phyloP scores from a whole-genome alignment of 2,329 filamentous ascomycete genomes.

The Thelonectria olida region DNA sequence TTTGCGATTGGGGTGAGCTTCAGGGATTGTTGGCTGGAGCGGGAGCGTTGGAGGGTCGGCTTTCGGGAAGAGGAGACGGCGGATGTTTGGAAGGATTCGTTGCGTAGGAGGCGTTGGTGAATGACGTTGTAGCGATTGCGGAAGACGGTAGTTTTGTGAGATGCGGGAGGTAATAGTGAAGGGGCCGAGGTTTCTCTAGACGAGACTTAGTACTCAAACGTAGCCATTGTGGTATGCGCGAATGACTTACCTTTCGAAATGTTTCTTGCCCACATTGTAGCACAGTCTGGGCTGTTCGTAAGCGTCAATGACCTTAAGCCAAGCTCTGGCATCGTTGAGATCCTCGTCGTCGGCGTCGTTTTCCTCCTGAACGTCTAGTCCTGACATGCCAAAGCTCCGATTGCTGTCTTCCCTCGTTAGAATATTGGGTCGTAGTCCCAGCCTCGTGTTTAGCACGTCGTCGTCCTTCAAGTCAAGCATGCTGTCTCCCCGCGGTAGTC shows the following conservation, averaged over 20 bases:
- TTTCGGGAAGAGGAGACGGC: conserved; percentile 70
- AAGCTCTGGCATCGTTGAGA: conserved; percentile 76
- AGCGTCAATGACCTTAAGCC: conserved; percentile 84
- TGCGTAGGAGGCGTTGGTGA: conserved; percentile 89
- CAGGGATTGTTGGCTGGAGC: conserved; percentile 75
- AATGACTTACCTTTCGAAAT: conserved; percentile 77
- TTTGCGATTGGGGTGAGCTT: conserved; percentile 88
- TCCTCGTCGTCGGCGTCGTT: conserved; percentile 66
- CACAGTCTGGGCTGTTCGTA: conserved; percentile 84
- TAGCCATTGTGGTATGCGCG: neutral
- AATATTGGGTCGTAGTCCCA: conserved; percentile 59
- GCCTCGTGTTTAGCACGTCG: conserved; percentile 62
- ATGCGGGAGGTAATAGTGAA: conserved; percentile 77
- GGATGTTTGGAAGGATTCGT: conserved; percentile 90
- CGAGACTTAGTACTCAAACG: conserved; percentile 26
- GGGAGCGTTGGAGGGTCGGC: conserved; percentile 65
- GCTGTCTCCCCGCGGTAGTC: conserved; percentile 66
- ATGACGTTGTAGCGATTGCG: conserved; percentile 92
- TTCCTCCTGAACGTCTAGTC: conserved; percentile 61
- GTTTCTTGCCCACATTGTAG: conserved; percentile 84
- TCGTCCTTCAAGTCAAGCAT: conserved; percentile 66
- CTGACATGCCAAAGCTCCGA: conserved; percentile 70
- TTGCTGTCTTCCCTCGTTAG: conserved; percentile 69
- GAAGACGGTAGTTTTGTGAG: conserved; percentile 86
- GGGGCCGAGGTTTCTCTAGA: conserved; percentile 69